Percentiles rank a stretch among this genome's conserved stretches.
Conservation (phyloP, 768 basidiomycete genomes). For the Sistotremastrum suecicum region DNA sequence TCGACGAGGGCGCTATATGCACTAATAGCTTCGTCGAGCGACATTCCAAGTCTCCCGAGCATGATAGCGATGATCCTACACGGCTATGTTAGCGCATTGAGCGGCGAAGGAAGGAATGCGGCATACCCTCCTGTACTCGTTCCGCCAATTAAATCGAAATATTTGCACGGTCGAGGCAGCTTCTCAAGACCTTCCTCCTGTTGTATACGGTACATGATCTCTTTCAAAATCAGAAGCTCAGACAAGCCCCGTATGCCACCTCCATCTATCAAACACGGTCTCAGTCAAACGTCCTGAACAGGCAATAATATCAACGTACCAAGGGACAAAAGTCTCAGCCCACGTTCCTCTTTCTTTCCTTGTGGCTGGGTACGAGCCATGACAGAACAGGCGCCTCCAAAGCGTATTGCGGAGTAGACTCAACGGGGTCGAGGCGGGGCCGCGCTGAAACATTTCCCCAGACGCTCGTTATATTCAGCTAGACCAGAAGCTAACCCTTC, state of each 20-base stretch:
- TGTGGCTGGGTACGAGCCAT: too few species aligned
- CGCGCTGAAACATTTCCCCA: too few species aligned
- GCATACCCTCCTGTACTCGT: conserved; percentile 3
- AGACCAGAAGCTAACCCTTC: too few species aligned
- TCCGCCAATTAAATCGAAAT: conserved; percentile 4
- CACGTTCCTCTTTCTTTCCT: too few species aligned
- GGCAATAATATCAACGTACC: too few species aligned
- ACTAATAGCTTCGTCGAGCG: conserved; percentile 7
- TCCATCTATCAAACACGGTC: not conserved
- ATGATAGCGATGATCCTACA: conserved; percentile 8
- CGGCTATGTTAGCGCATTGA: not conserved
- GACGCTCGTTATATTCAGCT: too few species aligned
- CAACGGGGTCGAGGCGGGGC: too few species aligned
- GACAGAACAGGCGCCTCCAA: too few species aligned
- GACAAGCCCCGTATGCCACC: conserved; percentile 6
- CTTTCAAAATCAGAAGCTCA: conserved; percentile 3
- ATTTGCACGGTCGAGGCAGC: conserved; percentile 3
- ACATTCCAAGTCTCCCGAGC: conserved; percentile 8
- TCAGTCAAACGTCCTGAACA: too few species aligned
- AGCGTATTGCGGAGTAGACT: too few species aligned
- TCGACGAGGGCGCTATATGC: conserved; percentile 1
- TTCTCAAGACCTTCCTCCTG: not conserved
- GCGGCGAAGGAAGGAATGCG: not conserved
- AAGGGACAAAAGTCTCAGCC: too few species aligned
- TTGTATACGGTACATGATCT: conserved; percentile 3